Evolutionary conservation across 2,329 filamentous ascomycete species (phyloP), one percentile per base, ranked within the genome.

Genomic region (Tolypocladium inflatum): DNA sequence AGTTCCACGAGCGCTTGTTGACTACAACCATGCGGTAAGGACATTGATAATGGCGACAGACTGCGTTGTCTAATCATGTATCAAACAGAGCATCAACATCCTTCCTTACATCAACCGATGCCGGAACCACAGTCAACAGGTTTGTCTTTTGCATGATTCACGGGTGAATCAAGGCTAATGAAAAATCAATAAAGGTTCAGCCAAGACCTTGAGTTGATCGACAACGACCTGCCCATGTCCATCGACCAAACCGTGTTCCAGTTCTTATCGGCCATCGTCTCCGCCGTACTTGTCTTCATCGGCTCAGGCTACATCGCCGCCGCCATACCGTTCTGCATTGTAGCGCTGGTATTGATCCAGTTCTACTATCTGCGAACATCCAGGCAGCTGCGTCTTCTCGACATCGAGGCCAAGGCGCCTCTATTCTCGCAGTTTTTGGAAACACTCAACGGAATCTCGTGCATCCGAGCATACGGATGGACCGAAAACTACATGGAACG

Each of bases 271-370:
- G 57, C 58, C 10, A 23, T 70, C 2, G 67, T 63, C 41, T 68
- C 70, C 0, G 68, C 66, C 10, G 66, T 72, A 1, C 65, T 82
- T 0, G 75, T 84, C 11, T 74, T 74, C 6, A 68, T 73, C 0
- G 73, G 76, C 3, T 76, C 81, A 2, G 74, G 72, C 39, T 76
- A 76, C 57, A 71, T 81, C 0, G 73, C 73, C 0, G 66, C 78
- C 2, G 73, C 73, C 0, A 70, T 83, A n/a, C 81, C 81, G 0
- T 58, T 76, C 4, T 60, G 59, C 2, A 23, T 68, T 3, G 10
- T 62, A 4, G 56, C 63, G 1, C 55, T 71, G 7, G 66, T 61
- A 35, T n/a, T 65, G 3, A 52, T 71, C 10, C 68, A 72, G 38
- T 64, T 63, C 23, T 66, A 64, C n/a, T 71, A 71, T 53, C 65